Base-by-base conservation (phyloP, 2,329 filamentous ascomycete genomes). In the Chaetomium sp. region DNA sequence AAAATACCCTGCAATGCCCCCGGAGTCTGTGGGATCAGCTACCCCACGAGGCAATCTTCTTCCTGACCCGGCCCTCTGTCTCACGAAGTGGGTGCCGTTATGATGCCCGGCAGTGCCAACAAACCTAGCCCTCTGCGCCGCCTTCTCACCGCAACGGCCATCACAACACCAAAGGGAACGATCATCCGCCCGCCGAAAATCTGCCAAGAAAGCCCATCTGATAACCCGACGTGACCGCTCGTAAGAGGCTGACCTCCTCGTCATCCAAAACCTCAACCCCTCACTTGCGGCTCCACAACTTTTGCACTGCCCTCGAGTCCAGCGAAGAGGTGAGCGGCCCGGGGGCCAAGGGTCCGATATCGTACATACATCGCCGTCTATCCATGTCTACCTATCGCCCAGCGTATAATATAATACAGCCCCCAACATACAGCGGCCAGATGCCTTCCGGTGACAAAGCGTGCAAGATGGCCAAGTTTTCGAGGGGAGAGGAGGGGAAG, bases 381-480 rank as follows among this genome's bases (percentile, higher is more conserved):
- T 53, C 33, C 49, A 31, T 23, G 53, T 53, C 33, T 38, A 31
- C 19, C 45, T 59, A 33, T 31, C 25, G 45, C n/a, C 27, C 21
- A 50, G 29, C 45, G 23, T 63, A 62, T 42, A 55, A n/a, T 66
- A 63, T 63, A 38, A 64, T 67, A 65, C 65, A 65, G 27, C 33
- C 53, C 42, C 31, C 38, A 25, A 23, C 33, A 54, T 21, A 23
- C 49, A 38, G 21, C 54, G 62, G 55, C 55, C 35, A 33, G 13
- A 33, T n/a, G 51, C 25, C 55, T 56, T 60, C 62, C 62, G 55
- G 55, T 60, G 49, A 23, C 62, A 27, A 13, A 59, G 23, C 38
- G 38, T 54, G 13, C 54, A 51, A 23, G 31, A 35, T 54, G 9
- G 12, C 7, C 21, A 19, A n/a, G 13, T 25, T 13, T 27, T 45